phyloP scores from a whole-genome alignment of 805 yeast genomes.

The Hanseniaspora jakobsenii region DNA sequence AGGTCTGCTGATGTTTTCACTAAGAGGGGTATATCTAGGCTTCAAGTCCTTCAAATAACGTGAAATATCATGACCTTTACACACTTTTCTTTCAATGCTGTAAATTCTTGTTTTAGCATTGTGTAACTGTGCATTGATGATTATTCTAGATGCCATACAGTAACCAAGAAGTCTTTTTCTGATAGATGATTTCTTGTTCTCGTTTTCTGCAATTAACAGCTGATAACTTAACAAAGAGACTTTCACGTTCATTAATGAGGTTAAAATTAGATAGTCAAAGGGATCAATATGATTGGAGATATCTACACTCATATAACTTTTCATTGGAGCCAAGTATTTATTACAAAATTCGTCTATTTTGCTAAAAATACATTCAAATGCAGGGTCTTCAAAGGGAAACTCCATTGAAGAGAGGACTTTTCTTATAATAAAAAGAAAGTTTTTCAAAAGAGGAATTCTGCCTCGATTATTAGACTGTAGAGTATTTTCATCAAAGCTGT shows the following conservation, averaged over 20 bases:
- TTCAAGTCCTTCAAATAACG: background rate
- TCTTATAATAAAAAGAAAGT: background rate
- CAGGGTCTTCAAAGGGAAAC: constrained; percentile 9
- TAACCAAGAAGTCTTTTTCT: constrained; percentile 1
- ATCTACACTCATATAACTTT: constrained; percentile 2
- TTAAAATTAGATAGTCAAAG: constrained; percentile 6
- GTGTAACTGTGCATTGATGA: background rate
- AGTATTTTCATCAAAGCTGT: background rate
- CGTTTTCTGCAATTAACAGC: background rate
- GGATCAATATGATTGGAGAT: constrained; percentile 1
- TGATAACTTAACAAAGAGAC: constrained; percentile 3
- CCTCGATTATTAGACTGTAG: constrained; percentile 4
- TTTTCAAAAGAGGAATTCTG: constrained; percentile 5
- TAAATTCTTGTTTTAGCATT: background rate
- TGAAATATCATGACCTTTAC: background rate
- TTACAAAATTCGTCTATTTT: constrained; percentile 6
- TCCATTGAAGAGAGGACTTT: constrained; percentile 1
- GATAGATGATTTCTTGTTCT: background rate
- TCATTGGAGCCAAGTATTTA: constrained; percentile 7
- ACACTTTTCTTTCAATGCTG: background rate
- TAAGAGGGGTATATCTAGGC: background rate
- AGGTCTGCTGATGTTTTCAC: constrained; percentile 3
- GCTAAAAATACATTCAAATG: constrained; percentile 2
- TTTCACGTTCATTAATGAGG: background rate
- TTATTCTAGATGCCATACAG: background rate